These are phyloP conservation scores for Trichoderma cornu-damae DNA, from an alignment of 2,329 filamentous ascomycete genomes.

Conservation along the genomic window DNA sequence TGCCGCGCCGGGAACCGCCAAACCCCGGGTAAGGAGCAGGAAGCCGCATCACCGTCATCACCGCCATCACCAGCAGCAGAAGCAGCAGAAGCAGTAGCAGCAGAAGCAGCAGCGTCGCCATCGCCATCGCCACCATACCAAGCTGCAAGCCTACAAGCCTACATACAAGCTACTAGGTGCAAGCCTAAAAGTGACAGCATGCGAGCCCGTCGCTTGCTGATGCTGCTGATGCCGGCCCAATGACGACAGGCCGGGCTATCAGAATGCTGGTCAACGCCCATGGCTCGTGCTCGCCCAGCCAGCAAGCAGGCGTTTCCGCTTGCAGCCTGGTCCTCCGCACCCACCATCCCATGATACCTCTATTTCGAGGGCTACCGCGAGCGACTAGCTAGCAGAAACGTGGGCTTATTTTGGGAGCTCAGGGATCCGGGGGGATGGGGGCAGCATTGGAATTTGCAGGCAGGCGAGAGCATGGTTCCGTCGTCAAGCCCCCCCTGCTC, in stretches of 20 bases:
- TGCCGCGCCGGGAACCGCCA: background rate
- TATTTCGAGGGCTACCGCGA: background rate
- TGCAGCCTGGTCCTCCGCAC: conserved; percentile 10
- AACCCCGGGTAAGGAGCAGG: background rate
- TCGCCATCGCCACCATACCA: background rate
- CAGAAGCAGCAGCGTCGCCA: no score
- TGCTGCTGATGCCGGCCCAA: background rate
- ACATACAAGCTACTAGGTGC: no score
- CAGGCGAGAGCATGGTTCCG: background rate
- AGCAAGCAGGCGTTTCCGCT: conserved; percentile 4
- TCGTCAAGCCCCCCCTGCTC: background rate
- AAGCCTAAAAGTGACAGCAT: background rate
- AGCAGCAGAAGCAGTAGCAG: no score
- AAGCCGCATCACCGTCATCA: background rate
- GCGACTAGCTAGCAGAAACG: conserved; percentile 8
- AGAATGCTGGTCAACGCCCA: background rate
- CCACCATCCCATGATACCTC: conserved; percentile 2
- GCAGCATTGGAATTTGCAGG: background rate
- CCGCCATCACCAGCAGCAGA: background rate
- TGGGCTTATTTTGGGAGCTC: conserved; percentile 14
- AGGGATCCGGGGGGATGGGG: conserved; percentile 4
- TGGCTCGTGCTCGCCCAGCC: background rate
- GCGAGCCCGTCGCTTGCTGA: background rate
- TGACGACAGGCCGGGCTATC: conserved; percentile 3
- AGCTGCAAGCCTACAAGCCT: background rate